phyloP scores from a whole-genome alignment of 805 yeast genomes.

The Spathaspora sp. region DNA sequence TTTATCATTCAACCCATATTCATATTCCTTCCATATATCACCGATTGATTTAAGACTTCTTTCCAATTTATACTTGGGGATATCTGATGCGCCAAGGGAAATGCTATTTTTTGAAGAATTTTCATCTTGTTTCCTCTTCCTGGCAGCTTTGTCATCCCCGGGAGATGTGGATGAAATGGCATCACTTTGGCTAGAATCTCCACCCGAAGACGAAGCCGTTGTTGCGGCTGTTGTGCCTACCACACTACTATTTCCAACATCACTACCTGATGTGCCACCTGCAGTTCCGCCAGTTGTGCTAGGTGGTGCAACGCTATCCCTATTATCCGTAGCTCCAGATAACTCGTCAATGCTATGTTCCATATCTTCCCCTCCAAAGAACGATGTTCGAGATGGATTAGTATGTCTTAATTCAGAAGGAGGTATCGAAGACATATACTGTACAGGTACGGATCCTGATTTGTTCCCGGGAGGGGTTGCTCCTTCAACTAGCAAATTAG shows the following conservation, averaged over 20 bases:
- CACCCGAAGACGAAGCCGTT: not conserved
- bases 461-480: not conserved
- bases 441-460: conserved; percentile 1
- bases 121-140: conserved; percentile 1
- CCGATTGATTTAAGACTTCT: conserved; percentile 33
- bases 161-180: not conserved
- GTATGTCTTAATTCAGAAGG: conserved; percentile 6
- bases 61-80: conserved; percentile 22
- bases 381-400: conserved; percentile 2
- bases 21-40: conserved; percentile 58
- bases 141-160: not conserved
- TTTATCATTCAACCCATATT: conserved; percentile 48
- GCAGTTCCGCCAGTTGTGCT: not conserved
- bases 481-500: conserved; percentile 9
- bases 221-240: conserved; percentile 1
- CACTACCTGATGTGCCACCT: not conserved
- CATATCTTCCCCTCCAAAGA: conserved; percentile 10
- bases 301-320: not conserved
- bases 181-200: not conserved
- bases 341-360: conserved; percentile 9
- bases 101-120: not conserved
- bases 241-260: no score
- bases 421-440: conserved; percentile 7
- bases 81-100: conserved; percentile 5
- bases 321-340: not conserved